These are phyloP conservation scores for Xylaria scruposa DNA, from an alignment of 495 filamentous ascomycete species.

Conservation along the genomic window DNA sequence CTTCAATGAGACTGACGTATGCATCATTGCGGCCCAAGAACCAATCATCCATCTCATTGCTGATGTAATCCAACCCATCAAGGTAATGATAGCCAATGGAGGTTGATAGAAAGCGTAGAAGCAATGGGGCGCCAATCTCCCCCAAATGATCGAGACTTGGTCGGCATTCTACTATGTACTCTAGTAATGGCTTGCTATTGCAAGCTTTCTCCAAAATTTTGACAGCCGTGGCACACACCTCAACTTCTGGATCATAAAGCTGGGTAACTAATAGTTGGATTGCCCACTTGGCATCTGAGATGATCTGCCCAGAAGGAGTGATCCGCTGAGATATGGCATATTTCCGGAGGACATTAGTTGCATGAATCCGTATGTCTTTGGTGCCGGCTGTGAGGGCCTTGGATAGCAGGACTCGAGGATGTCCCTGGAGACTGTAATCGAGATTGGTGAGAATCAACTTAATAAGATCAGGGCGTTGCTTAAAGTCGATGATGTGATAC, in stretches of 20 bases:
- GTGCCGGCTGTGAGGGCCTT: slow-evolving; percentile 91
- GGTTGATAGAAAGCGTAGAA: slow-evolving; percentile 92
- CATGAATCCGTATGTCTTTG: slow-evolving; percentile 87
- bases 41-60: slow-evolving; percentile 99
- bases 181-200: slow-evolving; percentile 85
- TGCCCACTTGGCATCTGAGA: slow-evolving; percentile 81
- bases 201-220: slow-evolving; percentile 98
- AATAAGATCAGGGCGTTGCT: slow-evolving; percentile 87
- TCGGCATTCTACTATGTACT: slow-evolving; percentile 94
- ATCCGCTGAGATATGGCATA: slow-evolving; percentile 67
- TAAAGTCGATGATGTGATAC: slow-evolving; percentile 94
- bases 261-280: slow-evolving; percentile 96
- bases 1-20: slow-evolving; percentile 94
- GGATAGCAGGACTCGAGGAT: slow-evolving; percentile 88
- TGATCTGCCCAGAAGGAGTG: slow-evolving; percentile 45
- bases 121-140: slow-evolving; percentile 92
- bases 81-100: slow-evolving; percentile 97
- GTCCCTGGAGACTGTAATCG: slow-evolving; percentile 84
- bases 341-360: slow-evolving; percentile 82
- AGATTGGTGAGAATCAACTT: slow-evolving; percentile 85
- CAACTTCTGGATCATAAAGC: slow-evolving; percentile 94
- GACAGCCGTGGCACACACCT: slow-evolving; percentile 93
- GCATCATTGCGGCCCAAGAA: slow-evolving; percentile 93
- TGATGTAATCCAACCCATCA: slow-evolving; percentile 96
- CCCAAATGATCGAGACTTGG: slow-evolving; percentile 96